These are phyloP conservation scores for Emydomyces testavorans DNA, from an alignment of 2,329 filamentous ascomycete genomes.

Conservation along the genomic window DNA sequence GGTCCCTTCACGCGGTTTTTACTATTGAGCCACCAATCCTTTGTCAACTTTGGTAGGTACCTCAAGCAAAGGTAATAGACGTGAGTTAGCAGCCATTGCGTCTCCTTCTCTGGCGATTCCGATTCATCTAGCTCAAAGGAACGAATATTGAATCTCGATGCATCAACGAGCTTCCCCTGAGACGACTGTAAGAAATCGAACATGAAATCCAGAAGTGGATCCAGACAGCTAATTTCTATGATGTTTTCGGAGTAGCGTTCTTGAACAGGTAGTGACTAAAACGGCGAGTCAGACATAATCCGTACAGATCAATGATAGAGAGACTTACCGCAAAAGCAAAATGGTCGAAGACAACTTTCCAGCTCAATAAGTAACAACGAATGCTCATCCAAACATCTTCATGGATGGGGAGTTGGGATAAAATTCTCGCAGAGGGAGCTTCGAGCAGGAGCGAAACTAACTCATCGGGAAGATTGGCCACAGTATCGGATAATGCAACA, in stretches of 20 bases:
- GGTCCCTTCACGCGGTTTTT: slow-evolving; percentile 66
- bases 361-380: slow-evolving; percentile 73
- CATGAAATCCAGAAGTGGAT: slow-evolving; percentile 61
- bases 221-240: slow-evolving; percentile 59
- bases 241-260: slow-evolving; percentile 69
- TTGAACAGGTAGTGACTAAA: slow-evolving; percentile 63
- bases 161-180: slow-evolving; percentile 57
- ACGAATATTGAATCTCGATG: slow-evolving; percentile 58
- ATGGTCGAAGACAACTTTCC: slow-evolving; percentile 81
- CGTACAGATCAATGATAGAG: neutral
- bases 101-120: slow-evolving; percentile 57
- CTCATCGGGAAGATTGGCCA: slow-evolving; percentile 67
- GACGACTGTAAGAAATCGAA: slow-evolving; percentile 78
- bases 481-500: slow-evolving; percentile 42
- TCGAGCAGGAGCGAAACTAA: slow-evolving; percentile 72
- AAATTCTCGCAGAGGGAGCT: slow-evolving; percentile 57
- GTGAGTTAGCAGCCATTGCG: slow-evolving; percentile 74
- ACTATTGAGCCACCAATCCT: slow-evolving; percentile 73
- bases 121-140: slow-evolving; percentile 50
- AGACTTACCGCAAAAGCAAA: slow-evolving; percentile 53
- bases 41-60: slow-evolving; percentile 66
- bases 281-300: neutral
- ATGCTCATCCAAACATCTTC: slow-evolving; percentile 55
- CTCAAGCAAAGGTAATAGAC: slow-evolving; percentile 73
- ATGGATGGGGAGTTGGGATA: slow-evolving; percentile 54